Conservation (phyloP, 2,329 filamentous ascomycete genomes). For the Pseudogymnoascus sp. region DNA sequence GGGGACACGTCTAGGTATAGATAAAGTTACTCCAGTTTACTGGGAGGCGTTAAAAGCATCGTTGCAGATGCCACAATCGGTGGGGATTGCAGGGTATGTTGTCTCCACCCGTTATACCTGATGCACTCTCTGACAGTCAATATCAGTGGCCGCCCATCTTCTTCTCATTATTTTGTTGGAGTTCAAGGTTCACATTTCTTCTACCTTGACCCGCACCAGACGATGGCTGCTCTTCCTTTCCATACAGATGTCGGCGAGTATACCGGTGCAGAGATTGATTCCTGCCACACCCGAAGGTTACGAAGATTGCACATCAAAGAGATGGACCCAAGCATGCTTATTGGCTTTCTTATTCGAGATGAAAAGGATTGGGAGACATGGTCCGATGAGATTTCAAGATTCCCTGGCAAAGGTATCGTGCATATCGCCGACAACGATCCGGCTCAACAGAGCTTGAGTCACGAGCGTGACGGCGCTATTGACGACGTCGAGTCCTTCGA, state of each 20-base stretch:
- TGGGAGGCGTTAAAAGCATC: conserved; percentile 85
- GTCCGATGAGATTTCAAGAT: conserved; percentile 66
- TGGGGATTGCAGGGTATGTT: conserved; percentile 84
- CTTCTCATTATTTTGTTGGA: conserved; percentile 65
- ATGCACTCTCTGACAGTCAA: conserved; percentile 12
- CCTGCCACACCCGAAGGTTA: conserved; percentile 80
- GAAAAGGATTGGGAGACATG: conserved; percentile 79
- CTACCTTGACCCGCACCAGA: conserved; percentile 90
- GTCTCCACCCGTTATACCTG: conserved; percentile 10
- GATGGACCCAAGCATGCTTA: conserved; percentile 97
- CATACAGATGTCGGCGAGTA: conserved; percentile 51
- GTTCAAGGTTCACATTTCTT: conserved; percentile 74
- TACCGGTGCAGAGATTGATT: conserved; percentile 64
- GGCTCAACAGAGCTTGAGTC: conserved; percentile 41
- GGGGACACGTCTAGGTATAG: conserved; percentile 82
- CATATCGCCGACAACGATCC: conserved; percentile 71
- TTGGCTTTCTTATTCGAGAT: conserved; percentile 80
- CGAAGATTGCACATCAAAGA: conserved; percentile 77
- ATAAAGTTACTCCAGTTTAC: conserved; percentile 89
- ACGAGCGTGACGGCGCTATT: conserved; percentile 64
- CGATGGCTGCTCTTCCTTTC: conserved; percentile 66
- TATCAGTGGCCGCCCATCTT: conserved; percentile 76
- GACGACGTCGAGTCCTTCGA: conserved; percentile 88
- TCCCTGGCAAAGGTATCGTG: conserved; percentile 77
- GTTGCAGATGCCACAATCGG: conserved; percentile 82